Evolutionary conservation across 352 stramenopile genomes (phyloP).

Genomic region (Pythium phragmiticola): DNA sequence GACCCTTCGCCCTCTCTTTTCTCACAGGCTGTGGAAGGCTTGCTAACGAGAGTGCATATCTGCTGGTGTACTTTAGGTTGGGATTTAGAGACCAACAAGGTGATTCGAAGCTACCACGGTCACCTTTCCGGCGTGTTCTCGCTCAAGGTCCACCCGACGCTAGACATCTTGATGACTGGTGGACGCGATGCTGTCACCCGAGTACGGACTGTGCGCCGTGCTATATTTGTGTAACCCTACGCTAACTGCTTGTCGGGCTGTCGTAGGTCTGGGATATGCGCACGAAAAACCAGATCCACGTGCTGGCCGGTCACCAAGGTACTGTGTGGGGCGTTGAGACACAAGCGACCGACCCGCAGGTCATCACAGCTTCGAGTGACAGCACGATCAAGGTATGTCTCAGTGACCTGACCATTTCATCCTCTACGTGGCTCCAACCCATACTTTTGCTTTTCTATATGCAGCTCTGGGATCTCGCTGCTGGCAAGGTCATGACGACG

Average conservation of each 20-base stretch:
- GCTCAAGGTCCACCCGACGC: constrained; percentile 96
- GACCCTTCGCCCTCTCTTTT: neutral
- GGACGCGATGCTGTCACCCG: constrained; percentile 89
- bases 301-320: constrained; percentile 95
- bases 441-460: constrained; percentile 6
- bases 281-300: constrained; percentile 97
- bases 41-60: neutral
- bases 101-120: constrained; percentile 99
- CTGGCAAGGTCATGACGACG: constrained; percentile 97
- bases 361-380: constrained; percentile 92
- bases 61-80: constrained; percentile 58
- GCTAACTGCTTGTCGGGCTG: neutral
- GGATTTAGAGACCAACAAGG: constrained; percentile 99
- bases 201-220: constrained; percentile 35
- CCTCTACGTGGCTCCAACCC: neutral
- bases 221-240: neutral
- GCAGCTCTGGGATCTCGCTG: constrained; percentile 97
- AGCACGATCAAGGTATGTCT: constrained; percentile 89
- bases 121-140: constrained; percentile 98
- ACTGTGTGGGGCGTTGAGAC: constrained; percentile 95
- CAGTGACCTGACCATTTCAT: neutral
- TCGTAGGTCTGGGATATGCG: constrained; percentile 98
- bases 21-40: neutral
- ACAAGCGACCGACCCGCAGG: constrained; percentile 95
- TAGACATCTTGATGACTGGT: constrained; percentile 98